Percentiles rank a stretch among this genome's conserved stretches.
Evolutionary conservation across 2,329 filamentous ascomycete genomes (phyloP).

Genomic region (Talaromyces sp.): DNA sequence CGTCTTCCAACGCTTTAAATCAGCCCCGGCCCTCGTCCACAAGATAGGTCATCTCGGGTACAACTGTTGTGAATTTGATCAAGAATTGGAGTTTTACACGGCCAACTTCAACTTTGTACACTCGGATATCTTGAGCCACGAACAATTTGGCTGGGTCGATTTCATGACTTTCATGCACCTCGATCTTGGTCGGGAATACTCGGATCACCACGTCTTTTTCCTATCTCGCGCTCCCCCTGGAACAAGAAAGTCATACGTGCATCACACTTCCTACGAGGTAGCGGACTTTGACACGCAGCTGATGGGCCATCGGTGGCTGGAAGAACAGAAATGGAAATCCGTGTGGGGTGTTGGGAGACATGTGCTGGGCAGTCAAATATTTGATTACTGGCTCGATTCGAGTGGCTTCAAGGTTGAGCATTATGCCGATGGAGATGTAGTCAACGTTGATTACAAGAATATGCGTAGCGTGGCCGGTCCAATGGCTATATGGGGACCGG

Average conservation of each 20-base stretch:
- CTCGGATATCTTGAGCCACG: conserved; percentile 31
- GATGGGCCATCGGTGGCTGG: conserved; percentile 66
- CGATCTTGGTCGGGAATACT: conserved; percentile 48
- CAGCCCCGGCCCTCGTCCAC: conserved; percentile 30
- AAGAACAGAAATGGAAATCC: conserved; percentile 58
- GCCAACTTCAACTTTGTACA: conserved; percentile 43
- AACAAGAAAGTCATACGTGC: conserved; percentile 50
- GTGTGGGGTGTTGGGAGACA: conserved; percentile 71
- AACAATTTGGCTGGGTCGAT: conserved; percentile 34
- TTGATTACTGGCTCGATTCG: conserved; percentile 69
- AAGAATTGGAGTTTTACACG: conserved; percentile 37
- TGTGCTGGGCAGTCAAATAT: conserved; percentile 67
- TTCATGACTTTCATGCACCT: conserved; percentile 53
- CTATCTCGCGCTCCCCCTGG: conserved; percentile 30
- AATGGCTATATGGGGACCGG: conserved; percentile 43
- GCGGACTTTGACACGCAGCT: conserved; percentile 69
- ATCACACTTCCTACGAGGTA: conserved; percentile 67
- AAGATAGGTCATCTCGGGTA: conserved; percentile 44
- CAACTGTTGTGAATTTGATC: conserved; percentile 31
- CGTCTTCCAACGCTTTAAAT: conserved; percentile 33
- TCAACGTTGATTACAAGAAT: conserved; percentile 55
- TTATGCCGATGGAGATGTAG: conserved; percentile 66
- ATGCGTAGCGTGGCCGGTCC: conserved; percentile 39
- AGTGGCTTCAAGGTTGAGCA: conserved; percentile 63
- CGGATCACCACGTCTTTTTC: conserved; percentile 58